A percentile compares a stretch with the other conserved stretches of the same genome.
phyloP scores from a whole-genome alignment of 2,329 filamentous ascomycete genomes.

The Pseudogymnoascus verrucosus region DNA sequence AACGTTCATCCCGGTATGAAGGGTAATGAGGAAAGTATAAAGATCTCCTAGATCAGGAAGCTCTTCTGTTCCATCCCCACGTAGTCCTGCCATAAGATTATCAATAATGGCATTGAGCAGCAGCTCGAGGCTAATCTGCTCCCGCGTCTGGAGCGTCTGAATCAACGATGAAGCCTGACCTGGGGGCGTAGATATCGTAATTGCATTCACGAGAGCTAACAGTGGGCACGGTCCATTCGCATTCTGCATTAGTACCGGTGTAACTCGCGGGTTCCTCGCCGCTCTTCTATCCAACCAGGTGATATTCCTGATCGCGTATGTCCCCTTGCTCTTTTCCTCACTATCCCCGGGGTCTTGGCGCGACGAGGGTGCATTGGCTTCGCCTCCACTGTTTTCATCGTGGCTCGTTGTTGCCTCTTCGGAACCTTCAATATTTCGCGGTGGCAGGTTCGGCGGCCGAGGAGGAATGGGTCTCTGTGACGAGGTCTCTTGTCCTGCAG shows the following conservation, averaged over 20 bases:
- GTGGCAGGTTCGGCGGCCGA: background rate
- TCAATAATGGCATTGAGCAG: constrained; percentile 87
- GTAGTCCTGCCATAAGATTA: constrained; percentile 73
- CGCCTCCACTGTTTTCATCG: constrained; percentile 22
- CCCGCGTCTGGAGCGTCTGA: constrained; percentile 67
- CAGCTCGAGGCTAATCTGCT: constrained; percentile 80
- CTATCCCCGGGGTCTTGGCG: background rate
- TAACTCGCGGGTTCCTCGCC: constrained; percentile 57
- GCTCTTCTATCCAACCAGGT: constrained; percentile 66
- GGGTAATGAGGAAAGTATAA: constrained; percentile 75
- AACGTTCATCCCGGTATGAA: constrained; percentile 97
- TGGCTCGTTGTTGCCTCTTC: constrained; percentile 13
- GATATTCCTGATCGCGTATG: constrained; percentile 89
- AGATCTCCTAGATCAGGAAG: constrained; percentile 84
- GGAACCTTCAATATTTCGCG: constrained; percentile 18
- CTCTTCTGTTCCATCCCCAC: constrained; percentile 50
- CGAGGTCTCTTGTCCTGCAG: background rate
- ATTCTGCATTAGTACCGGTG: constrained; percentile 86
- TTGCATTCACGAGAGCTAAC: constrained; percentile 84
- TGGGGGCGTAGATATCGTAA: constrained; percentile 72
- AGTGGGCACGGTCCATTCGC: constrained; percentile 90
- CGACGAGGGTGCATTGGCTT: constrained; percentile 11
- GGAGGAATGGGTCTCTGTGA: background rate
- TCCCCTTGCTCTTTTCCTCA: constrained; percentile 44
- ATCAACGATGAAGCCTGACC: constrained; percentile 62